A percentile compares a stretch with the other conserved stretches of the same genome.
Evolutionary conservation across 257 asterid genomes (phyloP).

Genomic region (Gardenia jasminoides): DNA sequence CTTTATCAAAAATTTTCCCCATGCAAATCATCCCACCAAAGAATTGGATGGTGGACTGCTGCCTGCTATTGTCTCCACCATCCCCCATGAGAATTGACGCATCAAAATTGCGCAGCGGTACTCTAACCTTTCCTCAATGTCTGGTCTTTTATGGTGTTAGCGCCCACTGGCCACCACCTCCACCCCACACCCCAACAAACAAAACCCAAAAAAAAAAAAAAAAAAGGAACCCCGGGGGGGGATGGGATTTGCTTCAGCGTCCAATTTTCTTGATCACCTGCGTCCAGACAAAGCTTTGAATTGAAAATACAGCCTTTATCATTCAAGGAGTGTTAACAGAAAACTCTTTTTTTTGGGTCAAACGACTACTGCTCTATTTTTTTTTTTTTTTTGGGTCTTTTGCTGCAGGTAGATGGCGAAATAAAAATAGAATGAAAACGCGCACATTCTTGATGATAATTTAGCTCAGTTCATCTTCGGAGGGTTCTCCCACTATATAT

Average conservation of each 20-base stretch:
- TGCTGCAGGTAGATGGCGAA: background rate
- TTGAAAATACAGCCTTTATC: background rate
- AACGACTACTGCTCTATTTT: background rate
- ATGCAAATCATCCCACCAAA: constrained; percentile 11
- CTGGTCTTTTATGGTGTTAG: background rate
- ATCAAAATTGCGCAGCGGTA: background rate
- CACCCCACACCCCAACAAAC: no score
- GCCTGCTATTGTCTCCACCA: background rate
- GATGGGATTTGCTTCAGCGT: background rate
- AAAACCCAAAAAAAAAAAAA: no score
- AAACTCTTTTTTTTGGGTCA: background rate
- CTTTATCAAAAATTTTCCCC: constrained; percentile 5
- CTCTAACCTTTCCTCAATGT: background rate
- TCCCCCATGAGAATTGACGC: background rate
- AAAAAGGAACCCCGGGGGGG: no score
- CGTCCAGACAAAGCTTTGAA: background rate
- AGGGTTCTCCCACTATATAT: constrained; percentile 4
- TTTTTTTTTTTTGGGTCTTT: background rate
- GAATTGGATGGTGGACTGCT: background rate
- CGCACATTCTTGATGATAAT: background rate
- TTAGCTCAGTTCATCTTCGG: background rate
- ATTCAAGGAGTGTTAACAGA: background rate
- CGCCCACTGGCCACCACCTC: background rate
- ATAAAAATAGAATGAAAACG: constrained; percentile 4
- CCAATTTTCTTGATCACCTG: background rate